Evolutionary conservation across 805 yeast species (phyloP).

Genomic region (Cyberlindnera euphorbiiphila): DNA sequence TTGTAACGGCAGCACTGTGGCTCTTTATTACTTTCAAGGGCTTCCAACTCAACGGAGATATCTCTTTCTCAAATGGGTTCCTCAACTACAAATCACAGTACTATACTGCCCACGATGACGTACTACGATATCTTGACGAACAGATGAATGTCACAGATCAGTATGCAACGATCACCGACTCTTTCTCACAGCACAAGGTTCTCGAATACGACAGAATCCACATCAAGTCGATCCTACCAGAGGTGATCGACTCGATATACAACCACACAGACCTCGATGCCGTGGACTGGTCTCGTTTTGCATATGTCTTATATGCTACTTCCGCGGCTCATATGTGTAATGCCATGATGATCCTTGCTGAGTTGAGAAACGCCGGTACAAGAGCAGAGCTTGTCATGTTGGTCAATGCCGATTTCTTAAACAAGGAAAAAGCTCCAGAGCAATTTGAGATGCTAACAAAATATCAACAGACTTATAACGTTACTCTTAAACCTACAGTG

Average conservation of each 20-base stretch:
- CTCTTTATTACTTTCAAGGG: constrained; percentile 2
- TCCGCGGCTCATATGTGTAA: constrained; percentile 46
- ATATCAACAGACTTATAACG: constrained; percentile 13
- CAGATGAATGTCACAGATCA: constrained; percentile 1
- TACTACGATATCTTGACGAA: constrained; percentile 3
- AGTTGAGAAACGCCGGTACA: constrained; percentile 35
- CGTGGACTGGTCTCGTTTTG: constrained; percentile 42
- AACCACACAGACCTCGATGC: constrained; percentile 16
- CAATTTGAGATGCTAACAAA: constrained; percentile 12
- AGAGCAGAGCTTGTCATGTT: constrained; percentile 47
- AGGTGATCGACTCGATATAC: constrained; percentile 22
- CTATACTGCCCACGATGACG: background rate
- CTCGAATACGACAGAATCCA: constrained; percentile 24
- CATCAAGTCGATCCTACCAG: constrained; percentile 24
- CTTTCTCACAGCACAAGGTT: constrained; percentile 1
- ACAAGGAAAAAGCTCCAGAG: constrained; percentile 16
- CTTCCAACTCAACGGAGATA: constrained; percentile 1
- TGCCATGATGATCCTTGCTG: constrained; percentile 44
- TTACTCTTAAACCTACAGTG: constrained; percentile 18
- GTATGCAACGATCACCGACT: background rate
- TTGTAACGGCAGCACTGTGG: background rate
- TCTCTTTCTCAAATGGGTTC: constrained; percentile 1
- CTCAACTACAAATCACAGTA: background rate
- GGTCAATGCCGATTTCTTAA: constrained; percentile 30
- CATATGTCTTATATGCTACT: constrained; percentile 63